phyloP scores from a whole-genome alignment of 805 yeast species.

The Wickerhamomyces xylosicus region DNA sequence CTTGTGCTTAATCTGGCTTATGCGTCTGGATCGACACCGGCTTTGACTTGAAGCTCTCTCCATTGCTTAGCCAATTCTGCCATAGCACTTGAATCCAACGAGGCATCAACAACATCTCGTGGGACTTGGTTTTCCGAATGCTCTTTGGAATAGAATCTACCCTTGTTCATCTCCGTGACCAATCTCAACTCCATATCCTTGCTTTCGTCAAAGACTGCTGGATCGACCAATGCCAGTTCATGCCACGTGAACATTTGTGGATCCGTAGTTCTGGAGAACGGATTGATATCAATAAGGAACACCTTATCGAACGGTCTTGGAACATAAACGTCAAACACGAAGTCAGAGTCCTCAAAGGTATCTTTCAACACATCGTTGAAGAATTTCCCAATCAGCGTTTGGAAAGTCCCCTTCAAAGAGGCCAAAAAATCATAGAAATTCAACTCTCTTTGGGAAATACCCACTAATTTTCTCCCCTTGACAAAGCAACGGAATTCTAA shows the following conservation, averaged over 20 bases:
- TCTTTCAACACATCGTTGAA: constrained; percentile 36
- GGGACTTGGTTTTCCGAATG: constrained; percentile 92
- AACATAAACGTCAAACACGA: constrained; percentile 73
- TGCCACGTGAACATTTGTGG: constrained; percentile 76
- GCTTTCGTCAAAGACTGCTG: constrained; percentile 18
- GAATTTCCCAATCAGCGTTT: constrained; percentile 41
- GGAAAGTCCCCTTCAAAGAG: constrained; percentile 37
- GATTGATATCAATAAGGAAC: constrained; percentile 77
- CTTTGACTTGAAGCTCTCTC: constrained; percentile 29
- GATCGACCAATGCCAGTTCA: constrained; percentile 39
- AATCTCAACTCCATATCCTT: constrained; percentile 47
- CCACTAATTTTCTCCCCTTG: constrained; percentile 50
- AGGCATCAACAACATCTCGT: constrained; percentile 78
- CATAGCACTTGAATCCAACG: constrained; percentile 57
- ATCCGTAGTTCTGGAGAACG: constrained; percentile 73
- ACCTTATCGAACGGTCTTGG: constrained; percentile 64
- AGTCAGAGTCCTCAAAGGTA: constrained; percentile 42
- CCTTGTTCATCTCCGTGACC: constrained; percentile 57
- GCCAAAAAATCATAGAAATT: constrained; percentile 68
- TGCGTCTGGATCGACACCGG: constrained; percentile 3
- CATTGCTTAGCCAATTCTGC: constrained; percentile 58
- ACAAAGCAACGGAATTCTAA: constrained; percentile 87
- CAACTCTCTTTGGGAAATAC: constrained; percentile 77
- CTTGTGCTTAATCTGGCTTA: no score
- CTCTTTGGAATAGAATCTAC: constrained; percentile 70